A percentile compares a stretch with the other conserved stretches of the same genome.
phyloP scores from a whole-genome alignment of 2,329 filamentous ascomycete species.

The Sclerotinia nivalis region DNA sequence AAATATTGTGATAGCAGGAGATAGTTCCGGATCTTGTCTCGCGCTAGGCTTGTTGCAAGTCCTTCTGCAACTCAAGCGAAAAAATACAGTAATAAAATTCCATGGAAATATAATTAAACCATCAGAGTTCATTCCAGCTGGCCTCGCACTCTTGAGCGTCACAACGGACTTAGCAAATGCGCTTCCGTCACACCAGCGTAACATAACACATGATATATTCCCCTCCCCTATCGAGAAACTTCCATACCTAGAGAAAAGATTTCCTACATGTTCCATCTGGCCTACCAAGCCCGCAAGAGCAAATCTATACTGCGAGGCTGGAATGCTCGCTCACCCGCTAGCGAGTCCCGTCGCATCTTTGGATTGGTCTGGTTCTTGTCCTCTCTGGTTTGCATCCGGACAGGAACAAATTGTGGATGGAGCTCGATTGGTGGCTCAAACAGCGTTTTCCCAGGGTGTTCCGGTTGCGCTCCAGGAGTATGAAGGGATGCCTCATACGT shows the following conservation, averaged over 20 bases:
- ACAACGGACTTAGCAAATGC: neutral
- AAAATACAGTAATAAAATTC: neutral
- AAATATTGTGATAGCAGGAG: neutral
- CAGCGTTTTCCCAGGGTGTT: slow-evolving; percentile 5
- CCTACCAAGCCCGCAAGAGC: slow-evolving; percentile 11
- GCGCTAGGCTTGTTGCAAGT: slow-evolving; percentile 1
- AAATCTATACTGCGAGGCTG: slow-evolving; percentile 5
- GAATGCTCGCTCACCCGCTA: slow-evolving; percentile 3
- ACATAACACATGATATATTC: slow-evolving; percentile 4
- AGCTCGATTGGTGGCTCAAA: slow-evolving; percentile 1
- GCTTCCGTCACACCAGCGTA: neutral
- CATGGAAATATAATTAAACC: slow-evolving; percentile 2
- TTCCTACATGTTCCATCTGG: slow-evolving; percentile 15
- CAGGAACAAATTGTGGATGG: slow-evolving; percentile 18
- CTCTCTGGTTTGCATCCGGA: slow-evolving; percentile 16
- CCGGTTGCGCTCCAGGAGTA: slow-evolving; percentile 1
- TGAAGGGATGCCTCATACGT: slow-evolving; percentile 16
- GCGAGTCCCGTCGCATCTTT: neutral
- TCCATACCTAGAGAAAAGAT: neutral
- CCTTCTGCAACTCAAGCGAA: neutral
- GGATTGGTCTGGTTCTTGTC: slow-evolving; percentile 17
- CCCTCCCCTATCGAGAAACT: neutral
- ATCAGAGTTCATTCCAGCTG: neutral
- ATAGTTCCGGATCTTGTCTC: slow-evolving; percentile 4
- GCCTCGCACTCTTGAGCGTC: neutral